phyloP scores from a whole-genome alignment of 192 early-diverging fungal species.

The Backusella tarrabulga region DNA sequence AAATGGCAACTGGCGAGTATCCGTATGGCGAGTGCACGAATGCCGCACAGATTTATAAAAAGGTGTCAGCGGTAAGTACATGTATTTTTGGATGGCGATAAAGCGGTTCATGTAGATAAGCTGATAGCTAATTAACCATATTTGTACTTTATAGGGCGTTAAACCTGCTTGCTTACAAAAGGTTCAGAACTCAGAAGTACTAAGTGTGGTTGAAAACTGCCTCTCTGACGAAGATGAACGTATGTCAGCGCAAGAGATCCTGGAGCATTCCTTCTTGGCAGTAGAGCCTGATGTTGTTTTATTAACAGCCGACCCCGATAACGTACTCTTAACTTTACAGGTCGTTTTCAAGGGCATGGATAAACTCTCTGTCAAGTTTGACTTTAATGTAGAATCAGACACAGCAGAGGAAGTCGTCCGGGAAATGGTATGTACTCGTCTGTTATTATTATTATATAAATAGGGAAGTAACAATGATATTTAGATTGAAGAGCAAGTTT shows the following conservation, averaged over 20 bases:
- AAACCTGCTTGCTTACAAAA: slow-evolving; percentile 66
- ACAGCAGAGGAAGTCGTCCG: slow-evolving; percentile 73
- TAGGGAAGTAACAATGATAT: neutral
- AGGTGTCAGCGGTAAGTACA: slow-evolving; percentile 57
- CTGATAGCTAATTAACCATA: neutral
- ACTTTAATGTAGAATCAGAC: slow-evolving; percentile 73
- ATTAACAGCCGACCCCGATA: slow-evolving; percentile 44
- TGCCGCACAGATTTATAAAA: slow-evolving; percentile 82
- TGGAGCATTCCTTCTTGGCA: slow-evolving; percentile 53
- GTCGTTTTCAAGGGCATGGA: slow-evolving; percentile 54
- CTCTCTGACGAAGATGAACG: slow-evolving; percentile 55
- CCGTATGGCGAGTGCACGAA: slow-evolving; percentile 85
- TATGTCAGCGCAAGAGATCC: slow-evolving; percentile 51
- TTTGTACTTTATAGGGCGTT: slow-evolving; percentile 46
- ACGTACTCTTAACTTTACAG: slow-evolving; percentile 46
- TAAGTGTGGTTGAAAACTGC: slow-evolving; percentile 66
- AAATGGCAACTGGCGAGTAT: slow-evolving; percentile 82
- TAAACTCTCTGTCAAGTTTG: slow-evolving; percentile 77
- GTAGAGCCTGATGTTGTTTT: slow-evolving; percentile 45
- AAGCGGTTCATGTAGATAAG: neutral
- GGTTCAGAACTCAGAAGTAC: slow-evolving; percentile 57
- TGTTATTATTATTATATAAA: neutral
- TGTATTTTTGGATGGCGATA: neutral
- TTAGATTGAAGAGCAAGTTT: slow-evolving; percentile 79
- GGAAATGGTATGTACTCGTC: slow-evolving; percentile 49